phyloP scores from a whole-genome alignment of 495 filamentous ascomycete genomes.

The Aspergillus sclerotioniger region DNA sequence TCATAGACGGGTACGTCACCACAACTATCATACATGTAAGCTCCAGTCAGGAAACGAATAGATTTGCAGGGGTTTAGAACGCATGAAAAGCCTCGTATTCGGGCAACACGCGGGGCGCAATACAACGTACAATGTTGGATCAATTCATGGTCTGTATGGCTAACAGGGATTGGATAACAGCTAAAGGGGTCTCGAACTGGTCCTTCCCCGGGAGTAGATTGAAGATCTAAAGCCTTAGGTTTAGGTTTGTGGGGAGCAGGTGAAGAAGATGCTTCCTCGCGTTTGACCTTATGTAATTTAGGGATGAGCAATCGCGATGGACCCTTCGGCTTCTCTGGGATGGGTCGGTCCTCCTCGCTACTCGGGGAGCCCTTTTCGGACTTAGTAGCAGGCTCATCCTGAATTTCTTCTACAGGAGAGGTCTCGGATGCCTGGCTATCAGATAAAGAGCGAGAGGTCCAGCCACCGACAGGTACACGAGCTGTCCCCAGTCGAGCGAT shows the following conservation, averaged over 20 bases:
- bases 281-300: conserved; percentile 17
- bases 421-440: conserved; percentile 13
- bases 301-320: conserved; percentile 10
- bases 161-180: conserved; percentile 24
- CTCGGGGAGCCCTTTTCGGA: conserved; percentile 5
- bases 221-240: conserved; percentile 11
- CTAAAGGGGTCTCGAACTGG: conserved; percentile 22
- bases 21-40: conserved; percentile 23
- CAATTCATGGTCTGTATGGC: conserved; percentile 24
- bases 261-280: conserved; percentile 9
- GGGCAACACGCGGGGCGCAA: neutral
- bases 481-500: conserved; percentile 28
- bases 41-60: neutral
- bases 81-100: neutral
- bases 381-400: conserved; percentile 4
- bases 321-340: conserved; percentile 5
- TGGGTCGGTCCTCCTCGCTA: conserved; percentile 9
- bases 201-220: conserved; percentile 14
- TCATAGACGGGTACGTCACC: conserved; percentile 30
- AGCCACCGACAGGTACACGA: conserved; percentile 22
- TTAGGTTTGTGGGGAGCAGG: conserved; percentile 1
- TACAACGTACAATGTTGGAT: conserved; percentile 29
- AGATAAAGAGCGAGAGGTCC: conserved; percentile 18
- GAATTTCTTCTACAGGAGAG: conserved; percentile 16
- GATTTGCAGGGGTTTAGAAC: neutral